Percentiles rank a stretch among this genome's conserved stretches.
Conservation (phyloP, 148 eudicot genomes). For the Cornus controversa region DNA sequence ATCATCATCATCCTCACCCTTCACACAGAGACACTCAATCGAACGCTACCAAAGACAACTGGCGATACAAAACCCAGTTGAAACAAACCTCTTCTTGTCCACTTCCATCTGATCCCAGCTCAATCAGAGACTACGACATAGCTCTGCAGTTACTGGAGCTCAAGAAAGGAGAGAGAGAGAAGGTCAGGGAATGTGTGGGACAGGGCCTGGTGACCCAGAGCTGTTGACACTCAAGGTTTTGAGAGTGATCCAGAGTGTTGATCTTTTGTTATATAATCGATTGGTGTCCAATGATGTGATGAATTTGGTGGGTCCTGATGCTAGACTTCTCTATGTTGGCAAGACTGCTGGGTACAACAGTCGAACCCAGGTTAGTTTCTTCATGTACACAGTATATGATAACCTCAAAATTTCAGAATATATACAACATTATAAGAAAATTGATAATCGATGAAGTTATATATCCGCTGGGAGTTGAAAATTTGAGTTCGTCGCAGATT, state of each 20-base stretch:
- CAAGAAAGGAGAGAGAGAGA: conserved; percentile 30
- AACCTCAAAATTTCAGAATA: no score
- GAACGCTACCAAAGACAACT: conserved; percentile 61
- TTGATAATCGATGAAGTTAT: conserved; percentile 55
- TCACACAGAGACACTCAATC: conserved; percentile 74
- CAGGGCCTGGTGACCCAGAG: conserved; percentile 95
- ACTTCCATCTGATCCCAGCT: conserved; percentile 12
- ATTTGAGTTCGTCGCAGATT: conserved; percentile 21
- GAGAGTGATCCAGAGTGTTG: conserved; percentile 67
- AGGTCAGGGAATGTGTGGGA: conserved; percentile 83
- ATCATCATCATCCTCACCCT: conserved; percentile 51
- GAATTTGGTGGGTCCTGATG: conserved; percentile 61
- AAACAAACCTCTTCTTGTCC: conserved; percentile 22
- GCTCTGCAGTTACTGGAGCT: conserved; percentile 80
- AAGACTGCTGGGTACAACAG: conserved; percentile 98
- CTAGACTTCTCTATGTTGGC: conserved; percentile 86
- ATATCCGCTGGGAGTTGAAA: conserved; percentile 44
- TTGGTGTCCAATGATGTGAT: conserved; percentile 82
- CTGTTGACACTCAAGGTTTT: conserved; percentile 75
- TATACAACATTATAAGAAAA: conserved; percentile 42
- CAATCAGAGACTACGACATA: conserved; percentile 56
- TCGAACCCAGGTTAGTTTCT: conserved; percentile 66
- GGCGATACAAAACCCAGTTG: conserved; percentile 44
- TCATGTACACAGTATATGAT: neutral
- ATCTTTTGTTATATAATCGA: conserved; percentile 84